Evolutionary conservation across 306 rosid genomes (phyloP), one percentile per base, ranked within the genome.

Genomic region (Rosa chinensis): DNA sequence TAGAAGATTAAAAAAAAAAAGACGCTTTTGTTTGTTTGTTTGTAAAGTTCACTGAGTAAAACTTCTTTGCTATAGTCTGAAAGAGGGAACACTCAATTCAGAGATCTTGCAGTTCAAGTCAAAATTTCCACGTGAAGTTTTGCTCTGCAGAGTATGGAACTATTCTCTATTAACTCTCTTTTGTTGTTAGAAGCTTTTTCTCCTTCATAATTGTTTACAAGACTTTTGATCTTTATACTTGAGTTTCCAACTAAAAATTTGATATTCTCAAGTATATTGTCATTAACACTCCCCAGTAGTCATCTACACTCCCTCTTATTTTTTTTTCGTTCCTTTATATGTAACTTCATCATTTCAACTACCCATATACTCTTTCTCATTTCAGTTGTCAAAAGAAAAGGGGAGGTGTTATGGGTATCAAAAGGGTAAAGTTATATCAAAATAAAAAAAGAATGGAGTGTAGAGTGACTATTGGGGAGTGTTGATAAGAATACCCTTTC

Each of bases 91-190:
- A 7, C 97, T 94, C 77, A 94, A 92, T 83, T 92, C 86, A 88
- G 97, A 92, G 86, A 86, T 91, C 14, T 80, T 94, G 89, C 95
- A 92, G 81, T 92, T 91, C 90, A 94, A 94, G 90, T 89, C 95
- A 72, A 90, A 87, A 85, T 94, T 94, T 86, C 97, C 99, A 17
- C 95, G 90, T 50, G 91, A 94, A 88, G 87, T 94, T 83, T 87
- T 94, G 83, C 95, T 94, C 13, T 92, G 97, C 88, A 86, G 99
- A 72, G 99, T 94, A 94, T 71, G 97, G 76, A 70, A 43, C 50
- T 32, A 63, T 68, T 80, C 64, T 6, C 53, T 40, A n/a, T 42
- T 48, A 28, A 62, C 44, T 73, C 20, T n/a, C 43, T 66, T 66
- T 69, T 47, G 35, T 39, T 64, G 10, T 39, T n/a, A 13, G 64